These are phyloP conservation scores for Trypanosoma rangeli DNA, from an alignment of 208 protist genomes.

Conservation along the genomic window DNA sequence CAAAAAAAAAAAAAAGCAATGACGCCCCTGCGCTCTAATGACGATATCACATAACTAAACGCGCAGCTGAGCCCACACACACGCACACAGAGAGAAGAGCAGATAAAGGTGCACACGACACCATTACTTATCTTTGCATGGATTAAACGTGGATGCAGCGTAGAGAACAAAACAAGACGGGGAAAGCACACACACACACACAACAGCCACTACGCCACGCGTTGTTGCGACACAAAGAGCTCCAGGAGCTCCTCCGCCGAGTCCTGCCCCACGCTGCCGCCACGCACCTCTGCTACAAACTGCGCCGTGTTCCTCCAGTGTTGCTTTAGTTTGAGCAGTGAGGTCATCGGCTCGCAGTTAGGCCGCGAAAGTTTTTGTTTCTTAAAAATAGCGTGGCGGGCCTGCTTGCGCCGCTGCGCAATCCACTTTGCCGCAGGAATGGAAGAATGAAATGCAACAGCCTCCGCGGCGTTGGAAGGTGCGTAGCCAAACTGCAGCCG, in stretches of 20 bases:
- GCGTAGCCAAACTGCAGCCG: constrained; percentile 88
- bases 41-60: neutral
- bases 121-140: neutral
- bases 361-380: constrained; percentile 43
- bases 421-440: constrained; percentile 53
- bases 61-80: neutral
- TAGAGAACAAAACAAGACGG: neutral
- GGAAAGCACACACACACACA: constrained; percentile 7
- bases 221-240: constrained; percentile 70
- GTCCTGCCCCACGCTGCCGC: constrained; percentile 30
- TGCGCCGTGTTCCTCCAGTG: constrained; percentile 66
- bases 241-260: constrained; percentile 69
- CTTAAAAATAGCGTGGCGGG: constrained; percentile 39
- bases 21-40: neutral
- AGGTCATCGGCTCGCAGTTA: constrained; percentile 76
- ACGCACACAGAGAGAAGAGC: neutral
- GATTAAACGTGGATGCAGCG: constrained; percentile 5
- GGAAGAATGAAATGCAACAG: constrained; percentile 67
- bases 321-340: constrained; percentile 73
- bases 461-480: constrained; percentile 67
- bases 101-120: neutral
- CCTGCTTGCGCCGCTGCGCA: constrained; percentile 32
- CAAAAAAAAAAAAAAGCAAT: neutral
- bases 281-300: constrained; percentile 51
- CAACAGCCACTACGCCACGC: constrained; percentile 29